Base-by-base conservation (phyloP, 768 basidiomycete species). In the Tylopilus plumbeoviolaceoides region DNA sequence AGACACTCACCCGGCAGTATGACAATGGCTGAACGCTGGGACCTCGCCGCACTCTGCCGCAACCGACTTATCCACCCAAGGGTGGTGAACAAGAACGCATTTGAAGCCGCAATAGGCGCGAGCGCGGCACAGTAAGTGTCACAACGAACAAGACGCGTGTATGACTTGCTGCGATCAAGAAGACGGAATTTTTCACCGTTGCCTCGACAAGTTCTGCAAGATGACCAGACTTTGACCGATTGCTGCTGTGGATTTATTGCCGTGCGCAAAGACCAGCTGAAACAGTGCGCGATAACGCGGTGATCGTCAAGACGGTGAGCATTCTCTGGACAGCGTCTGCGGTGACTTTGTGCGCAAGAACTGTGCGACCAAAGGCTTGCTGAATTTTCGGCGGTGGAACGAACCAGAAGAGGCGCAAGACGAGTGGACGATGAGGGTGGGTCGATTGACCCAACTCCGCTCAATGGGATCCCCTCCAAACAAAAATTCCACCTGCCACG, bases 1-100 rank as follows among this genome's bases (percentile, higher is more conserved):
- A 69, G 62, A 64, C 67, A 64, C 65, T 67, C 67, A 62, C 67
- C 27, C 45, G 36, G 49, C 47, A 42, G 56, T 56, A 11, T 67
- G 55, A 62, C 54, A 36, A 38, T 41, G 55, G 47, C 54, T 45
- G 25, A 36, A 17, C 35, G n/a, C 38, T 11, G 18, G 30, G 40
- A 18, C 39, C 5, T 41, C 15, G 7, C 50, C 57, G 47, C 17
- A 51, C 38, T 45, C 21, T 52, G 40, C 50, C 18, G 39, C 49
- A 50, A 47, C 42, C 41, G 36, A 35, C 51, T 41, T 45, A 23
- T 27, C 41, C 39, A 35, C 49, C 18, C 47, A 21, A 35, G 42
- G 44, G 30, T 43, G 64, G 53, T 55, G 46, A 53, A 52, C 36
- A 54, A 14, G 46, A 59, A 42, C 42, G 46, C 60, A 44, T 53